Evolutionary conservation across 805 yeast species (phyloP), one percentile per base, ranked within the genome.

Genomic region (Yamadazyma nakazawae): DNA sequence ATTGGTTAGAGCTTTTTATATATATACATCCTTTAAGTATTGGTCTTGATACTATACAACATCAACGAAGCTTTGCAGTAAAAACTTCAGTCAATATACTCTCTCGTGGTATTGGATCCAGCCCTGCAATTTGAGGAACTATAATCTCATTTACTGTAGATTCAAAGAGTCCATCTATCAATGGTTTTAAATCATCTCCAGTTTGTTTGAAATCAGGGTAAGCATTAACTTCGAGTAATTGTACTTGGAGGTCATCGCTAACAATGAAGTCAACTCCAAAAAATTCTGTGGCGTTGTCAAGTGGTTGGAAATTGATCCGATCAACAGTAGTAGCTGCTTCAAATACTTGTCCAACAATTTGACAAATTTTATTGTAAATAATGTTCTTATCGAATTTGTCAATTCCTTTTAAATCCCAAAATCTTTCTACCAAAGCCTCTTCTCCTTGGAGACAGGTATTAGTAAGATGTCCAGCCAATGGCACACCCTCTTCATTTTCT

Each of bases 121-220:
- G 47, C 8, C 48, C 59, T 16, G 45, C 54, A 34, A 79, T 60
- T 54, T 78, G 72, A 3, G 88, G 86, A 10, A 58, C 66, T 30
- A 84, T 79, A 9, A 77, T 72, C 8, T 66, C 62, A 3, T 63
- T 56, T 0, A 80, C 78, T 0, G 81, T 78, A 10, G 75, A 75
- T 24, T 77, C 81, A 57, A 91, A 86, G 37, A 91, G 68, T 31
- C 77, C 85, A 52, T 75, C 74, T 26, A 94, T 86, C 18, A 89
- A 58, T 2, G 56, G 70, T 58, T 85, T 86, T 55, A 92, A 70
- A 7, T 78, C 85, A 13, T 70, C 78, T 14, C 99, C 99, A 0
- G 98, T 94, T 66, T 94, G 99, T 59, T 89, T 90, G 68, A 94
- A 94, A 61, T 94, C 99, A 1, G 99, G 99, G 60, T 85, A 94